These are phyloP conservation scores for Funneliformis geosporum DNA, from an alignment of 192 early-diverging fungal species.

Conservation along the genomic window DNA sequence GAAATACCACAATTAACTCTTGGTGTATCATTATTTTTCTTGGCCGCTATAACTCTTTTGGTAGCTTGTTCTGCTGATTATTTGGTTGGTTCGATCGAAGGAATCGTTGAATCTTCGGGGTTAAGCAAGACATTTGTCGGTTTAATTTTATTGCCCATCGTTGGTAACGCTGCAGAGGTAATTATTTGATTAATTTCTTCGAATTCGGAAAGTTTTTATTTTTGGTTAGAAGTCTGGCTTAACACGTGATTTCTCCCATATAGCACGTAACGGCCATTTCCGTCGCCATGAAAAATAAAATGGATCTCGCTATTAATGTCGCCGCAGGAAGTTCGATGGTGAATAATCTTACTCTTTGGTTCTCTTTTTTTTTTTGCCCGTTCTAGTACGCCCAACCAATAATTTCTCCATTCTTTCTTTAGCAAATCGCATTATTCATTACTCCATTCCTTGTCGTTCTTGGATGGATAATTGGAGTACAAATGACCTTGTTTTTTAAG, in stretches of 20 bases:
- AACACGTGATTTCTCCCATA: conserved; percentile 26
- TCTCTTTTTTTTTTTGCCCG: too few relatives aligned
- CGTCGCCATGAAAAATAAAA: conserved; percentile 87
- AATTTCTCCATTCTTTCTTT: too few relatives aligned
- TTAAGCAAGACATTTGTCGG: conserved; percentile 87
- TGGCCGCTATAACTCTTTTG: conserved; percentile 63
- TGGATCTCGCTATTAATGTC: conserved; percentile 75
- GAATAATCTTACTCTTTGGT: too few relatives aligned
- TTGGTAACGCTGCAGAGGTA: conserved; percentile 70
- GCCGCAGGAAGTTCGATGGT: conserved; percentile 76
- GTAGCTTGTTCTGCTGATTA: conserved; percentile 81
- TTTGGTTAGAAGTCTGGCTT: background rate
- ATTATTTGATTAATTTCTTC: background rate
- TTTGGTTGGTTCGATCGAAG: conserved; percentile 78
- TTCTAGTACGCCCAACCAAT: too few relatives aligned
- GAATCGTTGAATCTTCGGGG: conserved; percentile 62
- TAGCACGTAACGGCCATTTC: conserved; percentile 86
- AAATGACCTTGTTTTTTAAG: conserved; percentile 80
- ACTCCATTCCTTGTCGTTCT: conserved; percentile 66
- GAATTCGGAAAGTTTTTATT: background rate
- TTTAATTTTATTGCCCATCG: conserved; percentile 87
- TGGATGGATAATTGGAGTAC: conserved; percentile 79
- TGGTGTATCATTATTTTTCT: conserved; percentile 57
- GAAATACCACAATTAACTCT: conserved; percentile 61
- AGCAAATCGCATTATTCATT: conserved; percentile 82